Evolutionary conservation across 306 rosid species (phyloP).

Genomic region (Rosa chinensis): DNA sequence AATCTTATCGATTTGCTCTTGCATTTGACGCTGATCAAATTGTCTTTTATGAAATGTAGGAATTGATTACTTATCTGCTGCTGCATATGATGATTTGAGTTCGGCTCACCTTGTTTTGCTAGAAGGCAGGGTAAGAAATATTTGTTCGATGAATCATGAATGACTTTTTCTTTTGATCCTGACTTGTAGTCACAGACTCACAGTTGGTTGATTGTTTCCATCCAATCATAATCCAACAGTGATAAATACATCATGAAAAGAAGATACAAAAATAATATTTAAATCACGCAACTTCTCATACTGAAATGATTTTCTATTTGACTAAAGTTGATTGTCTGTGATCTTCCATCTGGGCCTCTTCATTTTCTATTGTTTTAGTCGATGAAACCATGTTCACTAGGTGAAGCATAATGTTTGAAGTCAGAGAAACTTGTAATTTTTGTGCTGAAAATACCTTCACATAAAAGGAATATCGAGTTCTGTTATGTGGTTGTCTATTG

Average conservation of each 20-base stretch:
- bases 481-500: background rate
- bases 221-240: background rate
- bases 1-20: background rate
- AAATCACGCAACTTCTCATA: background rate
- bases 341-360: background rate
- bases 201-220: background rate
- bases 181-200: background rate
- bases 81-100: conserved; percentile 50
- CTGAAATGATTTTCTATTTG: background rate
- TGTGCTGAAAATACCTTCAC: background rate
- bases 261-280: background rate
- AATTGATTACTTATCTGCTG: conserved; percentile 57
- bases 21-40: background rate
- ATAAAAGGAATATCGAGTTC: background rate
- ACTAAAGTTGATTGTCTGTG: background rate
- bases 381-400: background rate
- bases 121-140: conserved; percentile 46
- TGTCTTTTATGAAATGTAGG: conserved; percentile 29
- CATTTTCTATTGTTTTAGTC: background rate
- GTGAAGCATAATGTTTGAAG: background rate
- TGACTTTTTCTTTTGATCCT: background rate
- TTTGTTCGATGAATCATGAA: background rate
- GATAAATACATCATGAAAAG: background rate
- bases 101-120: conserved; percentile 48
- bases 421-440: background rate